Evolutionary conservation across 2,329 filamentous ascomycete genomes (phyloP).

Genomic region (Aspergillus intermedius): DNA sequence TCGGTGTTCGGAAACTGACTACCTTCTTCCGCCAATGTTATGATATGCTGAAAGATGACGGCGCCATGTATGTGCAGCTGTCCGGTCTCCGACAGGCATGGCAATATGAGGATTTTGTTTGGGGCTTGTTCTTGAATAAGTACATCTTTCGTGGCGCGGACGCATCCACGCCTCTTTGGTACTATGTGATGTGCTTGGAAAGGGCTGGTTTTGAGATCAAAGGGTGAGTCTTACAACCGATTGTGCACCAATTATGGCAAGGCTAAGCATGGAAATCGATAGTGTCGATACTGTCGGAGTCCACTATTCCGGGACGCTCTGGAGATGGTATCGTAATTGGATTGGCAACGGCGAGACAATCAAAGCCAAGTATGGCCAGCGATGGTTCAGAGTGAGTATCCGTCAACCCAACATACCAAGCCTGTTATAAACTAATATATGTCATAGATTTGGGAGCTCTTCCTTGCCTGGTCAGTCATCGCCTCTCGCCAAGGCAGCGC

Average conservation of each 20-base stretch:
- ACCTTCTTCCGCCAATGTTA: slow-evolving; percentile 71
- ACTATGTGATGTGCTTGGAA: slow-evolving; percentile 69
- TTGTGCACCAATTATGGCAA: background rate
- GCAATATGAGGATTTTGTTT: slow-evolving; percentile 90
- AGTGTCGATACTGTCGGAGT: slow-evolving; percentile 76
- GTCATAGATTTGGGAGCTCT: slow-evolving; percentile 68
- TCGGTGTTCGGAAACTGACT: slow-evolving; percentile 74
- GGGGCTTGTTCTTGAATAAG: slow-evolving; percentile 95
- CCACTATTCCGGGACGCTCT: slow-evolving; percentile 84
- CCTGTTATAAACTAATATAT: too few species aligned
- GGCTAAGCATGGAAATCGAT: background rate
- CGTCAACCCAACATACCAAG: too few species aligned
- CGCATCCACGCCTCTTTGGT: slow-evolving; percentile 77
- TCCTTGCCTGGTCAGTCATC: slow-evolving; percentile 72
- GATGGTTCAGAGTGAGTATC: slow-evolving; percentile 73
- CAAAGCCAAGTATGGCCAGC: slow-evolving; percentile 75
- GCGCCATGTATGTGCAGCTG: slow-evolving; percentile 81
- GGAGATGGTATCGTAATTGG: slow-evolving; percentile 95
- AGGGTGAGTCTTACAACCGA: slow-evolving; percentile 29
- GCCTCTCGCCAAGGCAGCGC: slow-evolving; percentile 67
- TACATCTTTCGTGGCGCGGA: slow-evolving; percentile 90
- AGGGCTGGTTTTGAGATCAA: slow-evolving; percentile 77
- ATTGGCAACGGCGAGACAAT: slow-evolving; percentile 78
- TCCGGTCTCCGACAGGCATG: slow-evolving; percentile 77
- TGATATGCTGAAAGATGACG: slow-evolving; percentile 86